These are phyloP conservation scores for Annulohypoxylon nitens DNA, from an alignment of 495 filamentous ascomycete genomes.

Conservation along the genomic window DNA sequence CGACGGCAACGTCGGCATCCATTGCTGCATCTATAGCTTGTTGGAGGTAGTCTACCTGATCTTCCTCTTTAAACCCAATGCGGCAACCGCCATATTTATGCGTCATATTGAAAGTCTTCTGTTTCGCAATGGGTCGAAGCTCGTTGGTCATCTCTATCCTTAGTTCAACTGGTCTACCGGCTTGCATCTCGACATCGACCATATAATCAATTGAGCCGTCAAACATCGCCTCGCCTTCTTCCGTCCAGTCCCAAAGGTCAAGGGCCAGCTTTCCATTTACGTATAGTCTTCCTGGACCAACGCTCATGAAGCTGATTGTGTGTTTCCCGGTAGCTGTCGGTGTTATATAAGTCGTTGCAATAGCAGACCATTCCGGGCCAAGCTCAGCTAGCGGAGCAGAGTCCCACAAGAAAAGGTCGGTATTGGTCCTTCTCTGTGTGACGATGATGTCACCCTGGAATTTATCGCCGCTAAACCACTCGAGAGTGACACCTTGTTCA, in stretches of 20 bases:
- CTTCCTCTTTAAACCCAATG: conserved; percentile 79
- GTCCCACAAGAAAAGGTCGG: conserved; percentile 77
- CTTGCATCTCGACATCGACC: conserved; percentile 65
- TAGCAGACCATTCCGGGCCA: conserved; percentile 70
- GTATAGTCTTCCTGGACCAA: conserved; percentile 78
- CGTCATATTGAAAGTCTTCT: conserved; percentile 64
- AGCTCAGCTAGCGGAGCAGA: conserved; percentile 71
- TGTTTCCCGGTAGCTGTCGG: conserved; percentile 71
- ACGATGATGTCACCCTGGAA: conserved; percentile 69
- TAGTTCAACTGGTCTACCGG: conserved; percentile 61
- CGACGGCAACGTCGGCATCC: conserved; percentile 78
- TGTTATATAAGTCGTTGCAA: conserved; percentile 67
- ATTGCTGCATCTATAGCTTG: conserved; percentile 78
- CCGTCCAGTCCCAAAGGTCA: conserved; percentile 79
- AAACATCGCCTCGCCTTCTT: conserved; percentile 74
- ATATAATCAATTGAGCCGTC: conserved; percentile 69
- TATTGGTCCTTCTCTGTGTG: conserved; percentile 68
- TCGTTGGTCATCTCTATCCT: conserved; percentile 72
- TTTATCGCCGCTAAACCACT: conserved; percentile 73
- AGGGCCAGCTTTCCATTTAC: conserved; percentile 78
- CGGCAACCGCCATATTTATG: conserved; percentile 79
- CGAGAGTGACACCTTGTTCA: conserved; percentile 69
- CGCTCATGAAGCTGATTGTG: conserved; percentile 80
- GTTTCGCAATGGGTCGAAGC: conserved; percentile 66
- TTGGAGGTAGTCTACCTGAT: conserved; percentile 75